Evolutionary conservation across 1,284 basidiomycete species (phyloP).

Genomic region (Boletus smithii): DNA sequence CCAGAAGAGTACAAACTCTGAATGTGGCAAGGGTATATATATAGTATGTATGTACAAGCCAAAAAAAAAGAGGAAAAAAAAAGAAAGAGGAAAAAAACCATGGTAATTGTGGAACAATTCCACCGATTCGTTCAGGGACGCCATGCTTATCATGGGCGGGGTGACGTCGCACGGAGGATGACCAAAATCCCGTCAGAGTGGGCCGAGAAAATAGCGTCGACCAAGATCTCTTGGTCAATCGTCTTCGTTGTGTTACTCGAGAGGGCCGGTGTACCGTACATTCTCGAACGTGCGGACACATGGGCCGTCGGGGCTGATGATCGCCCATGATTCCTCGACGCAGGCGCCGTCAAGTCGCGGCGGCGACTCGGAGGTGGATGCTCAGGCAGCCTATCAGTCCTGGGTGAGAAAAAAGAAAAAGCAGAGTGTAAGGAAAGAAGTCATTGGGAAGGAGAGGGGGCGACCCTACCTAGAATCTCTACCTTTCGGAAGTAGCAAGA

Average conservation of each 20-base stretch:
- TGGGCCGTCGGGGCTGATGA: background rate
- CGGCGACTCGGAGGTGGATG: conserved; percentile 22
- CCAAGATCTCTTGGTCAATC: conserved; percentile 41
- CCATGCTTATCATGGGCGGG: background rate
- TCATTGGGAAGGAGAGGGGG: background rate
- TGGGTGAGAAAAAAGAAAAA: conserved; percentile 11
- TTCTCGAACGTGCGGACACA: conserved; percentile 12
- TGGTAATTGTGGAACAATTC: background rate
- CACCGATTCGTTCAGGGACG: background rate
- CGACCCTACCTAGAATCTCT: conserved; percentile 51
- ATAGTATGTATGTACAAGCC: background rate
- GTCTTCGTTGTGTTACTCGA: conserved; percentile 3
- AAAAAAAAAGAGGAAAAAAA: background rate
- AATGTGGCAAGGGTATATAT: background rate
- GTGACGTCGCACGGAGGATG: conserved; percentile 48
- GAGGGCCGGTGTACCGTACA: conserved; percentile 5
- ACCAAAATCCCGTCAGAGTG: conserved; percentile 78
- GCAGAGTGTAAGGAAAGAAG: conserved; percentile 1
- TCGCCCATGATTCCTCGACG: conserved; percentile 15
- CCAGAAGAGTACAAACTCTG: background rate
- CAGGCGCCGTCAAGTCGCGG: conserved; percentile 22
- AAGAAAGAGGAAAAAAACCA: background rate
- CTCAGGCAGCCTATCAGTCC: conserved; percentile 26
- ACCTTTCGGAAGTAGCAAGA: conserved; percentile 51
- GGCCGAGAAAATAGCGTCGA: conserved; percentile 77